Percentiles rank a stretch among this genome's conserved stretches.
phyloP scores from a whole-genome alignment of 305 asterid species.

The Solanum hybrid region DNA sequence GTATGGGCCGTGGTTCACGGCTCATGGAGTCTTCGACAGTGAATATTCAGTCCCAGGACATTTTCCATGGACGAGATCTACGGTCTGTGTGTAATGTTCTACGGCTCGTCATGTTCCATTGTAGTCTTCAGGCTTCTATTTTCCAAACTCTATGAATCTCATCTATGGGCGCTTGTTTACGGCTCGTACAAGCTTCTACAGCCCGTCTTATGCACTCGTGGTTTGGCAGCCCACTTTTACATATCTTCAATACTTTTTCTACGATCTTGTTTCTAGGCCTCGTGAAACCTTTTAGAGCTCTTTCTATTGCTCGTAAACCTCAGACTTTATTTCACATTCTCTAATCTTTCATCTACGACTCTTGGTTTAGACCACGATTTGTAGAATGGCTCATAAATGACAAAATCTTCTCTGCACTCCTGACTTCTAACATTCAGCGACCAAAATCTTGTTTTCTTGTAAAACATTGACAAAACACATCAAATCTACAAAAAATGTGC shows the following conservation, averaged over 20 bases:
- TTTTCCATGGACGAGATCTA: neutral
- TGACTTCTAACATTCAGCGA: neutral
- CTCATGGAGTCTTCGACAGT: neutral
- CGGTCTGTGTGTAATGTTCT: neutral
- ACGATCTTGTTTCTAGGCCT: neutral
- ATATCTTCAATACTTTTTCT: neutral
- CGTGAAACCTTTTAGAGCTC: neutral
- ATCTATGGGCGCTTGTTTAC: neutral
- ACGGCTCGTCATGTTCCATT: neutral
- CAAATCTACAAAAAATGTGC: neutral
- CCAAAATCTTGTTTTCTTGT: neutral
- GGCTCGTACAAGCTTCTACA: neutral
- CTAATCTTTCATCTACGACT: neutral
- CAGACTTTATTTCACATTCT: neutral
- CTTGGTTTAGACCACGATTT: neutral
- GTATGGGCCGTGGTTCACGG: neutral
- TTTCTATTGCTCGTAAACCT: neutral
- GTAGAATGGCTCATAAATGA: neutral
- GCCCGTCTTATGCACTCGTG: neutral
- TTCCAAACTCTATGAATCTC: neutral
- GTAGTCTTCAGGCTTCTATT: neutral
- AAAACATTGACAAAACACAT: neutral
- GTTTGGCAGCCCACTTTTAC: neutral
- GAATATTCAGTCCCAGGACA: neutral
- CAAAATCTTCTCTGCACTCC: neutral